Evolutionary conservation across 768 basidiomycete species (phyloP).

Genomic region (Dioszegia crocea): DNA sequence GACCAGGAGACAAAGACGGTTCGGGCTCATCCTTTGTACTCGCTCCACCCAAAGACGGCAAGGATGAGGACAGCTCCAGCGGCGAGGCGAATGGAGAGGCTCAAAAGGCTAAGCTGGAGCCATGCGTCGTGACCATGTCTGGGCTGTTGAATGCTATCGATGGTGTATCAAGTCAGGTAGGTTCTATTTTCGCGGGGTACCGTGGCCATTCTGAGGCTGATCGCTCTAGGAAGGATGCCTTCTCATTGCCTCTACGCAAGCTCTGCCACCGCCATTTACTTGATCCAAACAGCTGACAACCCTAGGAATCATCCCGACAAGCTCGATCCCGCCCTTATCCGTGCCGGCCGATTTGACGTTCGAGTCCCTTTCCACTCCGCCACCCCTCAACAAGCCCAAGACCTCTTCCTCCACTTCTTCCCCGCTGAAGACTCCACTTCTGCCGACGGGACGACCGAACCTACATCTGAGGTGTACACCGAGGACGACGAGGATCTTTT

Average conservation of each 20-base stretch:
- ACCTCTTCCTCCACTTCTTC: slow-evolving; percentile 44
- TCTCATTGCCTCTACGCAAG: slow-evolving; percentile 70
- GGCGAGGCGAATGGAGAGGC: background rate
- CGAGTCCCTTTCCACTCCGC: slow-evolving; percentile 81
- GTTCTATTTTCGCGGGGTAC: slow-evolving; percentile 54
- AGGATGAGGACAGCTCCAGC: background rate
- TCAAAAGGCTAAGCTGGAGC: slow-evolving; percentile 8
- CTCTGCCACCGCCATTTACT: slow-evolving; percentile 21
- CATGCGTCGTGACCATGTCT: slow-evolving; percentile 32
- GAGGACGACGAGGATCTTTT: background rate
- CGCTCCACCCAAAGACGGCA: background rate
- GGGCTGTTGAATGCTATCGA: slow-evolving; percentile 42
- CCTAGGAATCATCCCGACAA: slow-evolving; percentile 80
- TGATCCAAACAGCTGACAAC: background rate
- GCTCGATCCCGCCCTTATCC: slow-evolving; percentile 82
- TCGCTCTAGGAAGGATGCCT: slow-evolving; percentile 77
- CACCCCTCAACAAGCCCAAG: slow-evolving; percentile 58
- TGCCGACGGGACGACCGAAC: background rate
- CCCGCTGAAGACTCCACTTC: slow-evolving; percentile 26
- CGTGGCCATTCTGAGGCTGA: slow-evolving; percentile 47
- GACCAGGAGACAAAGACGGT: background rate
- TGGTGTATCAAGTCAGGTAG: slow-evolving; percentile 30
- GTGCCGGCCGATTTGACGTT: slow-evolving; percentile 80
- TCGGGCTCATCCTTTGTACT: background rate
- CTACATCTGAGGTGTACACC: no score